Percentiles rank a stretch among this genome's conserved stretches.
phyloP scores from a whole-genome alignment of 208 protist genomes.

The Angomonas ambiguus region DNA sequence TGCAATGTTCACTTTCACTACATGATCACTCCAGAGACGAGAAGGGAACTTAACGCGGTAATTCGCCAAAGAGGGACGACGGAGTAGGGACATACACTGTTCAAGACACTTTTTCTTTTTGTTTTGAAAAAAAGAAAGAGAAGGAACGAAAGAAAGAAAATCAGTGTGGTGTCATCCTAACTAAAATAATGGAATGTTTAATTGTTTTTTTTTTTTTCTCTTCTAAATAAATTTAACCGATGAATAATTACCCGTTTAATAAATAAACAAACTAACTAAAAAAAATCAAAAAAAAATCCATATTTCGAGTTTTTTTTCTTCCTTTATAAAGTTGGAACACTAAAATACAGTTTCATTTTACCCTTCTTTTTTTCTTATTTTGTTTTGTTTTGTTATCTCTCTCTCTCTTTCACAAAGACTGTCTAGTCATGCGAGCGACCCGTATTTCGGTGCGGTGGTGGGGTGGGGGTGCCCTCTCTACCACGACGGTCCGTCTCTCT shows the following conservation, averaged over 20 bases:
- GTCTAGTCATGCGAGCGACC: background rate
- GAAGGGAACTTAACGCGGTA: slow-evolving; percentile 65
- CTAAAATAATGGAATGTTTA: slow-evolving; percentile 1
- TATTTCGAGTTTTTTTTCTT: background rate
- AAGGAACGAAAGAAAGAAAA: too few species aligned
- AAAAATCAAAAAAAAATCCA: too few species aligned
- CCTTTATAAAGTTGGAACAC: background rate
- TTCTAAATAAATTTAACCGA: slow-evolving; percentile 14
- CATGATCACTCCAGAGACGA: slow-evolving; percentile 83
- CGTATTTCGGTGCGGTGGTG: background rate
- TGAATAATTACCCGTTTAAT: slow-evolving; percentile 12
- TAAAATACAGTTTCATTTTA: background rate
- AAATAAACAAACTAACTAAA: slow-evolving; percentile 7
- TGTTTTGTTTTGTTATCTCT: background rate
- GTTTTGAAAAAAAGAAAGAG: too few species aligned
- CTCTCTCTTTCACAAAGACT: background rate
- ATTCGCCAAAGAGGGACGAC: slow-evolving; percentile 16
- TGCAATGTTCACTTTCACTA: slow-evolving; percentile 86
- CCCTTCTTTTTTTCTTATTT: background rate
- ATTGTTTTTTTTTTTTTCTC: slow-evolving; percentile 6
- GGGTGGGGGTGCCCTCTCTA: background rate
- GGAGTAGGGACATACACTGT: background rate
- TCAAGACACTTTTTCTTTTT: background rate
- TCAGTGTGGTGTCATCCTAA: too few species aligned
- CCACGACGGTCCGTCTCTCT: background rate